Percentiles rank a stretch among this genome's conserved stretches.
Conservation (phyloP, 768 basidiomycete genomes). For the Phlegmacium glaucopus region DNA sequence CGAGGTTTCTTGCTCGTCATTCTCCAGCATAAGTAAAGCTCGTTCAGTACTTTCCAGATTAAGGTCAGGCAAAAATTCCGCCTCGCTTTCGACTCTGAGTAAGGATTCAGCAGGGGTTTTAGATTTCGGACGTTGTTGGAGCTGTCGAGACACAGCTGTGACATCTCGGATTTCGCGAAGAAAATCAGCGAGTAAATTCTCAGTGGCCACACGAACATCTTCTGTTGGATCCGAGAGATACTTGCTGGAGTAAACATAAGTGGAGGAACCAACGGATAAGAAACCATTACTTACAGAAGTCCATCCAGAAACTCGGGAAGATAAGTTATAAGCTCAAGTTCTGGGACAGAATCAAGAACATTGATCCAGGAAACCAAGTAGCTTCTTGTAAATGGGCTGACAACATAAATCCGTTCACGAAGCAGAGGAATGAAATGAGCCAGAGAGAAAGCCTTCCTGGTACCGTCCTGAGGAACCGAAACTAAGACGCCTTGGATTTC, state of each 20-base stretch:
- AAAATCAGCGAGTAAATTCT: constrained; percentile 85
- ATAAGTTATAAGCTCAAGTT: constrained; percentile 91
- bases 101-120: constrained; percentile 40
- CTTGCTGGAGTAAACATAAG: constrained; percentile 48
- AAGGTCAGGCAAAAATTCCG: constrained; percentile 58
- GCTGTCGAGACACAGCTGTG: constrained; percentile 64
- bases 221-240: constrained; percentile 94
- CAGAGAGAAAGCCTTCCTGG: constrained; percentile 85
- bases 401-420: constrained; percentile 88
- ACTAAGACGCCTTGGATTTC: constrained; percentile 61
- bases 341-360: constrained; percentile 93
- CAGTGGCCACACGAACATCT: constrained; percentile 89
- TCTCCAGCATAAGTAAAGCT: constrained; percentile 52
- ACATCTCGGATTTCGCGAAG: constrained; percentile 88
- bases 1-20: constrained; percentile 34
- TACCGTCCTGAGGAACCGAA: constrained; percentile 53
- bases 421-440: constrained; percentile 93
- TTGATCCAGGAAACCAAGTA: constrained; percentile 98
- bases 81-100: constrained; percentile 37
- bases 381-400: constrained; percentile 93
- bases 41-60: constrained; percentile 56
- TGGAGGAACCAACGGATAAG: constrained; percentile 3
- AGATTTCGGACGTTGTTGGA: constrained; percentile 50
- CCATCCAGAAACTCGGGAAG: constrained; percentile 95
- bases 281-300: constrained; percentile 62